These are phyloP conservation scores for Beauveria rudraprayagi DNA, from an alignment of 2,329 filamentous ascomycete species.

Conservation along the genomic window DNA sequence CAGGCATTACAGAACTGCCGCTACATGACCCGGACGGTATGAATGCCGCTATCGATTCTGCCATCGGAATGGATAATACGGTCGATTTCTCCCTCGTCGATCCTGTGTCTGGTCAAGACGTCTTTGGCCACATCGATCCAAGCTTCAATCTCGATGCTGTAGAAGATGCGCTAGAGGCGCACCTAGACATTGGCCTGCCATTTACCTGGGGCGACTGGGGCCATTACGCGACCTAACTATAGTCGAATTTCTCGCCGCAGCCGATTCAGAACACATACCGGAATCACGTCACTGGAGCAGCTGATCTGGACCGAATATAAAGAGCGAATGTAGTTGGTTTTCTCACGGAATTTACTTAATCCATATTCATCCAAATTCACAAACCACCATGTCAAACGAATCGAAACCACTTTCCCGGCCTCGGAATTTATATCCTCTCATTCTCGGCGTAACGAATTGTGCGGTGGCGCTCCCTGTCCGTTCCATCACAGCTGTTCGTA, in stretches of 20 bases:
- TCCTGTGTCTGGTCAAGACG: conserved; percentile 39
- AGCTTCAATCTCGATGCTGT: conserved; percentile 46
- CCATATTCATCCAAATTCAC: background rate
- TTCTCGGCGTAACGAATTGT: conserved; percentile 5
- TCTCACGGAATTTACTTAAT: background rate
- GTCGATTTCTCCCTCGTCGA: conserved; percentile 36
- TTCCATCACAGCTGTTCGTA: background rate
- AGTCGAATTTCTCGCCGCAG: conserved; percentile 1
- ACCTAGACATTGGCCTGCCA: conserved; percentile 45
- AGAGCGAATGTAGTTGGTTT: conserved; percentile 9
- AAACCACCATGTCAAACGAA: background rate
- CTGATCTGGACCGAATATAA: background rate
- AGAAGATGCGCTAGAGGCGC: conserved; percentile 46
- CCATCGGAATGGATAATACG: conserved; percentile 23
- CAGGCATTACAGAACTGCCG: conserved; percentile 17
- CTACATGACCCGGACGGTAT: conserved; percentile 18
- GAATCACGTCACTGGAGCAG: background rate
- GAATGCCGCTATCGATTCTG: conserved; percentile 18
- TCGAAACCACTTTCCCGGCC: background rate
- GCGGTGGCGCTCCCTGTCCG: background rate
- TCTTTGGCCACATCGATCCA: conserved; percentile 48
- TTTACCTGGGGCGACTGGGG: conserved; percentile 43
- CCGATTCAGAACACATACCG: background rate
- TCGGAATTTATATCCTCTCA: background rate
- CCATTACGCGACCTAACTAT: conserved; percentile 23